Evolutionary conservation across 805 yeast genomes (phyloP).

Genomic region (Spathaspora girioi): DNA sequence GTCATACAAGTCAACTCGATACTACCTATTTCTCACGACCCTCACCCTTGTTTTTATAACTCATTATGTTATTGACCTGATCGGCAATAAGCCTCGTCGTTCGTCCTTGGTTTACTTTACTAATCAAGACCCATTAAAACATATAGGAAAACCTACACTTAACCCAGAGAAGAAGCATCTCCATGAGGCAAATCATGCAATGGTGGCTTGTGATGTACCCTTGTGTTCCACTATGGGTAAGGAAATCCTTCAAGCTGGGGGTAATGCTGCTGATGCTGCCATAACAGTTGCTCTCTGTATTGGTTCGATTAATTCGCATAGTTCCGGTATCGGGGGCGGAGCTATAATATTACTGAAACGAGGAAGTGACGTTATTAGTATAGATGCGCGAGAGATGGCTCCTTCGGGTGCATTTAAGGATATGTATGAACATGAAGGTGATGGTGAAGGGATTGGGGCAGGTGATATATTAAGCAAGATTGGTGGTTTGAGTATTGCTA

Average conservation of each 20-base stretch:
- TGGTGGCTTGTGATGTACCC: constrained; percentile 66
- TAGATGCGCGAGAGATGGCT: constrained; percentile 89
- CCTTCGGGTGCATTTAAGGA: constrained; percentile 58
- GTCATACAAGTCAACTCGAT: neutral
- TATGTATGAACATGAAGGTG: constrained; percentile 53
- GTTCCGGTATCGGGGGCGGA: constrained; percentile 94
- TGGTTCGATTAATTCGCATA: constrained; percentile 77
- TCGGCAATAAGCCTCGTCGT: neutral
- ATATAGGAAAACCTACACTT: constrained; percentile 36
- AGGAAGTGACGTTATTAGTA: constrained; percentile 45
- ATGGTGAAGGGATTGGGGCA: constrained; percentile 1
- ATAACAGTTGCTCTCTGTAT: constrained; percentile 85
- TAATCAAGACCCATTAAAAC: constrained; percentile 14
- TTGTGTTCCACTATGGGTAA: constrained; percentile 62
- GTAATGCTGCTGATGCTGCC: constrained; percentile 93
- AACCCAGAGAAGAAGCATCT: constrained; percentile 37
- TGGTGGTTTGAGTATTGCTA: constrained; percentile 86
- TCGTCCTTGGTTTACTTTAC: neutral
- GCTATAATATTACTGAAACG: constrained; percentile 53
- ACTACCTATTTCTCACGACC: neutral
- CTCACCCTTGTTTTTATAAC: neutral
- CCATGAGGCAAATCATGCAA: constrained; percentile 45
- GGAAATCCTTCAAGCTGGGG: constrained; percentile 49
- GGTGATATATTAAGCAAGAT: constrained; percentile 44
- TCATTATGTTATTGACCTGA: neutral